phyloP scores from a whole-genome alignment of 2,329 filamentous ascomycete species.

The Diaporthe longicolla region DNA sequence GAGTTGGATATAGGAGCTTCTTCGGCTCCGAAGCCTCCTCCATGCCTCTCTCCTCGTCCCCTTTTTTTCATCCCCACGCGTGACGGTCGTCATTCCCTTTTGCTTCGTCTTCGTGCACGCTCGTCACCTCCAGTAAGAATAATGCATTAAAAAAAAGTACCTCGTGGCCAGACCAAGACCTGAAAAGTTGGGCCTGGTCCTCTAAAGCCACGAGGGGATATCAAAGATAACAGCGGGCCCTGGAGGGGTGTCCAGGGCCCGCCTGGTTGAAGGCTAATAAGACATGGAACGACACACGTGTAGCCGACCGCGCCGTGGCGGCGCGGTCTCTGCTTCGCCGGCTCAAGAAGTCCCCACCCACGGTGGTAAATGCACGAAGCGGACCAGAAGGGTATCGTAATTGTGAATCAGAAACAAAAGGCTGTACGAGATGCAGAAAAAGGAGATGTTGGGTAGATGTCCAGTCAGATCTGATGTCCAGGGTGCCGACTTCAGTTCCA shows the following conservation, averaged over 20 bases:
- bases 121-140: conserved; percentile 42
- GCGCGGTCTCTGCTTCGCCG: conserved; percentile 39
- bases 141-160: conserved; percentile 48
- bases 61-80: conserved; percentile 41
- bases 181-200: conserved; percentile 53
- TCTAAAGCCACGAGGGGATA: conserved; percentile 46
- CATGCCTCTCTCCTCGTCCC: conserved; percentile 41
- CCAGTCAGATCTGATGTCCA: conserved; percentile 37
- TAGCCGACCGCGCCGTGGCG: conserved; percentile 38
- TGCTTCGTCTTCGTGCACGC: conserved; percentile 39
- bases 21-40: conserved; percentile 7
- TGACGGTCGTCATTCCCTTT: conserved; percentile 35
- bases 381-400: conserved; percentile 63
- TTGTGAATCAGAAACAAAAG: conserved; percentile 48
- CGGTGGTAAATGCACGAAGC: conserved; percentile 46
- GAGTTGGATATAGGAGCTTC: conserved; percentile 28
- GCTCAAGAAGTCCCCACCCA: conserved; percentile 49
- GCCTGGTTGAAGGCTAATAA: conserved; percentile 41
- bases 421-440: conserved; percentile 44
- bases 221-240: conserved; percentile 33
- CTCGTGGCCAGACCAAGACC: conserved; percentile 50
- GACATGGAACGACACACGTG: conserved; percentile 42
- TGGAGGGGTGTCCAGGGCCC: conserved; percentile 21
- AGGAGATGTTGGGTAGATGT: conserved; percentile 48
- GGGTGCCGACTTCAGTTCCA: conserved; percentile 80